Base-by-base conservation (phyloP, 139 green algal species). In the Picochlorum sp. region DNA sequence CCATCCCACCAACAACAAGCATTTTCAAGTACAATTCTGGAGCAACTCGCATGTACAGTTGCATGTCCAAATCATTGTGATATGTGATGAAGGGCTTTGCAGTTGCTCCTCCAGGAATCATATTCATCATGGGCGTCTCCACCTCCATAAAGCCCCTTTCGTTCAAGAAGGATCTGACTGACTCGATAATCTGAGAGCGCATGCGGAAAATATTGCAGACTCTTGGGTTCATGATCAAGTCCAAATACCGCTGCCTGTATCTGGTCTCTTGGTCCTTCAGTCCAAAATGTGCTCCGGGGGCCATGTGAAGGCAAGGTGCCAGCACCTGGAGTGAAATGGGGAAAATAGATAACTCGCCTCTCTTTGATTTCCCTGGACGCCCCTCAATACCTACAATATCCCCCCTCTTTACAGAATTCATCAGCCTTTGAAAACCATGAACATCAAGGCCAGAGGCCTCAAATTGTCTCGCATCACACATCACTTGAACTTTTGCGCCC, bases 21-120 rank as follows among this genome's bases (percentile, higher is more conserved):
- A 85, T 82, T 81, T 99, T 99, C 7, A 99, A 76, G 81, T 90
- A 99, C 26, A 99, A 86, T 86, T 99, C 93, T 26, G 93, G 93
- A 1, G 93, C 93, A 14, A 99, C 84, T 39, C 93, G 85, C 89
- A 99, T 96, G 85, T 91, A 99, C 33, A 98, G 85, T 62, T 85
- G 63, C 88, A 98, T 94, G 82, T 94, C 78, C 12, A 99, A 88
- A 65, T 99, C 93, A 79, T 98, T 98, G 84, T 99, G 93, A 65
- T 94, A 80, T 4, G 93, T 99, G 14, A 95, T 70, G 67, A 99
- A 99, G 31, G 93, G 93, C 28, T 75, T 73, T 0, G 93, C 93
- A 25, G 93, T 89, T 25, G 93, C 93, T 37, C 93, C 89, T 24
- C 87, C 86, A 4, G 85, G 67, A 41, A 94, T 90, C 81, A 89